Conservation (phyloP, 441 rosid genomes). For the Cnidoscolus chayamansa region DNA sequence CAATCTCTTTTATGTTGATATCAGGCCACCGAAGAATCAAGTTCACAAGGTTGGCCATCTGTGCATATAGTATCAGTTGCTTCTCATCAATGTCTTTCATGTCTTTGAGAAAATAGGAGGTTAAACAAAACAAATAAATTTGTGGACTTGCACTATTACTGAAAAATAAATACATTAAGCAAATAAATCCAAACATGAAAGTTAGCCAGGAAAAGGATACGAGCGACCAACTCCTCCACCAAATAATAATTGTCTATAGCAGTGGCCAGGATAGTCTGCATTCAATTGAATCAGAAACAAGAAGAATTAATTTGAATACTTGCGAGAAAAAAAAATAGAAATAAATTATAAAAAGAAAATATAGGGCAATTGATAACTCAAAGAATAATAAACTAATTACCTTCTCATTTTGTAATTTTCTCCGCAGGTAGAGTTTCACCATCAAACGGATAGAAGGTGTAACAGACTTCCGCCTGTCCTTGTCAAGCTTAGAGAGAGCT, state of each 20-base stretch:
- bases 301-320: neutral
- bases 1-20: slow-evolving; percentile 59
- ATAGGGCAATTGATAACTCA: neutral
- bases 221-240: slow-evolving; percentile 80
- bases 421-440: slow-evolving; percentile 61
- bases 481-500: slow-evolving; percentile 61
- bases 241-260: slow-evolving; percentile 55
- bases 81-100: slow-evolving; percentile 74
- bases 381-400: slow-evolving; percentile 26
- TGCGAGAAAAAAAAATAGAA: neutral
- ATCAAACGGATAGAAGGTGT: slow-evolving; percentile 80
- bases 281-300: slow-evolving; percentile 12
- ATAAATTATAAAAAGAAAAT: neutral
- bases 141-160: neutral
- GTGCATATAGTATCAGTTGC: slow-evolving; percentile 84
- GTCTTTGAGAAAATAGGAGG: slow-evolving; percentile 45
- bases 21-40: slow-evolving; percentile 71
- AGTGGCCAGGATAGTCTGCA: slow-evolving; percentile 56
- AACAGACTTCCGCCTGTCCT: slow-evolving; percentile 52
- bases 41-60: slow-evolving; percentile 90
- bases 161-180: slow-evolving; percentile 4
- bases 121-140: slow-evolving; percentile 35
- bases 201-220: slow-evolving; percentile 84
- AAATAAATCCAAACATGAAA: slow-evolving; percentile 15
- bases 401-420: slow-evolving; percentile 65